A percentile compares a stretch with the other conserved stretches of the same genome.
phyloP scores from a whole-genome alignment of 139 green algal genomes.

The Coelastrella sp. region DNA sequence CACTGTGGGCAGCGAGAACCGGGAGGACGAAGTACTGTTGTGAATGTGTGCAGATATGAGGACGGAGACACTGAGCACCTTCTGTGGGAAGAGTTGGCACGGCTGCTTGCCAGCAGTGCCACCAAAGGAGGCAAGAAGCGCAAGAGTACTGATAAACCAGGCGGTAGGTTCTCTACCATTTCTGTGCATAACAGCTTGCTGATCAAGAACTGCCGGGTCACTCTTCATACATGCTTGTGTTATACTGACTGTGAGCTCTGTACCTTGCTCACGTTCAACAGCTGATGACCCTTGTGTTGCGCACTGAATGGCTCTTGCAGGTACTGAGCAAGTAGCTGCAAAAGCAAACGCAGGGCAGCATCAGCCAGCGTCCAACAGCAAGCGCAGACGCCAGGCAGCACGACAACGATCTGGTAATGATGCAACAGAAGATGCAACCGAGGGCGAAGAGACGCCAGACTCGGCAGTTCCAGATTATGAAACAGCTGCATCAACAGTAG shows the following conservation, averaged over 20 bases:
- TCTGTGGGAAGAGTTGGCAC: conserved; percentile 20
- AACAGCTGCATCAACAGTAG: neutral
- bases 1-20: neutral
- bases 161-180: no score
- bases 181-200: no score
- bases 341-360: no score
- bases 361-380: neutral
- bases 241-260: no score
- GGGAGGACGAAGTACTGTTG: no score
- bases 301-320: no score
- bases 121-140: neutral
- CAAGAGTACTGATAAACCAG: neutral
- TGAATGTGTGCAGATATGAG: neutral
- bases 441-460: neutral
- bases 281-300: no score
- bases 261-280: no score
- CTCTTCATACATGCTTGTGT: no score
- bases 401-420: neutral
- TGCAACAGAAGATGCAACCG: neutral
- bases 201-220: no score
- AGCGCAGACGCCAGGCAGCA: neutral
- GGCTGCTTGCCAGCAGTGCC: no score
- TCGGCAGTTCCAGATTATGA: neutral
- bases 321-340: no score
- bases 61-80: conserved; percentile 22